phyloP scores from a whole-genome alignment of 2,329 filamentous ascomycete genomes.

The Apiospora koreana region DNA sequence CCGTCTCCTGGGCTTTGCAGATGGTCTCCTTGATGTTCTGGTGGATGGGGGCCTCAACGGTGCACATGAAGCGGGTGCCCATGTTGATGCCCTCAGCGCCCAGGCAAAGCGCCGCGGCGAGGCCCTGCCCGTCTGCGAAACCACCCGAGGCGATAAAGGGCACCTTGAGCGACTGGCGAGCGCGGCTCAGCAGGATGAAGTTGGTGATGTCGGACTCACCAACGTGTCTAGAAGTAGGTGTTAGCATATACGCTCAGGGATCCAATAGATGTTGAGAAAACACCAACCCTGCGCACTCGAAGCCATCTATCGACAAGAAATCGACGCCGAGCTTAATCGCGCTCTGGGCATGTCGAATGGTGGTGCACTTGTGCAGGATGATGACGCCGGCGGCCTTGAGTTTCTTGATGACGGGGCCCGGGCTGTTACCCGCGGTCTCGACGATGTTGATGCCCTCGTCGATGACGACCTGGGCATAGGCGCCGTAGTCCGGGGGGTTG shows the following conservation, averaged over 20 bases:
- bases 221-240: slow-evolving; percentile 57
- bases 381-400: slow-evolving; percentile 79
- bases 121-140: slow-evolving; percentile 90
- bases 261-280: slow-evolving; percentile 5
- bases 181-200: slow-evolving; percentile 82
- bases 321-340: slow-evolving; percentile 94
- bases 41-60: slow-evolving; percentile 89
- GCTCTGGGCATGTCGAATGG: slow-evolving; percentile 87
- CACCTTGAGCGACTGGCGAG: slow-evolving; percentile 78
- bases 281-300: slow-evolving; percentile 81
- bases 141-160: slow-evolving; percentile 96
- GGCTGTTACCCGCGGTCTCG: slow-evolving; percentile 87
- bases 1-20: slow-evolving; percentile 82
- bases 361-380: slow-evolving; percentile 96
- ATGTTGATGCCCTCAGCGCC: slow-evolving; percentile 97
- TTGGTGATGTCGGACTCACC: slow-evolving; percentile 88
- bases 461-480: slow-evolving; percentile 89
- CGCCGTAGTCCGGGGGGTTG: slow-evolving; percentile 86
- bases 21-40: slow-evolving; percentile 92
- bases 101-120: slow-evolving; percentile 86
- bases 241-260: neutral
- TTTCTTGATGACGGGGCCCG: slow-evolving; percentile 85
- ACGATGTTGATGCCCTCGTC: slow-evolving; percentile 91
- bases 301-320: slow-evolving; percentile 95
- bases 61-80: slow-evolving; percentile 98